Evolutionary conservation across 768 basidiomycete species (phyloP).

Genomic region (Amanita thiersii): DNA sequence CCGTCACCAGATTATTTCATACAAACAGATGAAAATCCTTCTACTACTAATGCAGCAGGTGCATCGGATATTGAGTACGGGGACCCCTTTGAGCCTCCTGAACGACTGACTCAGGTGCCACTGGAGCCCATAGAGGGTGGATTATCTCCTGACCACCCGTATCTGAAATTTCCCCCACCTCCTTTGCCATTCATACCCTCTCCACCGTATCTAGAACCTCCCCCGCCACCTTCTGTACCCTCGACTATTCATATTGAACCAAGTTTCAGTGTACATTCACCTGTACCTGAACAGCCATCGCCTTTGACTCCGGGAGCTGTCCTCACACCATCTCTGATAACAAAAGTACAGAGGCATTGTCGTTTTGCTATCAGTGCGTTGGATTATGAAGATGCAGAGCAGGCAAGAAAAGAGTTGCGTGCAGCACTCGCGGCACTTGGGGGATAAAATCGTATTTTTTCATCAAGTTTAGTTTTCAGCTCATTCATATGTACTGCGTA

Average conservation of each 20-base stretch:
- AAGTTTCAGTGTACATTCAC: too few species aligned
- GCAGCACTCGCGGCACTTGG: slow-evolving; percentile 65
- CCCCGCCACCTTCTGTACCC: slow-evolving; percentile 10
- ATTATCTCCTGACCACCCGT: too few species aligned
- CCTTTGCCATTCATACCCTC: slow-evolving; percentile 12
- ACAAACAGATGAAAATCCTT: slow-evolving; percentile 32
- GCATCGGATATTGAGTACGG: too few species aligned
- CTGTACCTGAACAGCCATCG: slow-evolving; percentile 19
- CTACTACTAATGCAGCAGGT: slow-evolving; percentile 12
- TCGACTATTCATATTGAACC: not conserved
- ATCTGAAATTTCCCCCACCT: slow-evolving; percentile 11
- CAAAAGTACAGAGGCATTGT: slow-evolving; percentile 85
- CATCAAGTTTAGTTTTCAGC: slow-evolving; percentile 4
- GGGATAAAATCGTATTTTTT: slow-evolving; percentile 22
- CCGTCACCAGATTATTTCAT: slow-evolving; percentile 40
- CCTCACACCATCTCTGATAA: slow-evolving; percentile 57
- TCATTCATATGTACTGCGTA: too few species aligned
- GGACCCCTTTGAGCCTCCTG: slow-evolving; percentile 8
- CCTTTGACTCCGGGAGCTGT: slow-evolving; percentile 28
- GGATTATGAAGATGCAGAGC: slow-evolving; percentile 89
- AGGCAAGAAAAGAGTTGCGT: slow-evolving; percentile 77
- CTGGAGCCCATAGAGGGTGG: too few species aligned
- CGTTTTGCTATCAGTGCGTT: slow-evolving; percentile 90
- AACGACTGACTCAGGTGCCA: too few species aligned
- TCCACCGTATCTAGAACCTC: slow-evolving; percentile 9